Evolutionary conservation across 139 green algal species (phyloP).

Genomic region (Chlorella sp.): DNA sequence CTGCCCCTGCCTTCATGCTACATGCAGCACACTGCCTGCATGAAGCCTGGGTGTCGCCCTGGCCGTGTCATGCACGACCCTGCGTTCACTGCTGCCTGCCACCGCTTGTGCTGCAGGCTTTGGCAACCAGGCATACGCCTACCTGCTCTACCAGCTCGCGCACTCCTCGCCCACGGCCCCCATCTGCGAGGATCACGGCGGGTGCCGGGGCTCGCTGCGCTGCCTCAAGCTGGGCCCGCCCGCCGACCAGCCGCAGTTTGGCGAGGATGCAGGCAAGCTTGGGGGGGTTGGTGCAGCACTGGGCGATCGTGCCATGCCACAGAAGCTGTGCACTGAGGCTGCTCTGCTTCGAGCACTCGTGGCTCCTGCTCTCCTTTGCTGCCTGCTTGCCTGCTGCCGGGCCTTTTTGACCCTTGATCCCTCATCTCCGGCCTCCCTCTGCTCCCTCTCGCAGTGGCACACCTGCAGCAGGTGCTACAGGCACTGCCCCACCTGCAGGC

Average conservation of each 20-base stretch:
- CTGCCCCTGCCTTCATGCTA: neutral
- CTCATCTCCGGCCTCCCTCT: neutral
- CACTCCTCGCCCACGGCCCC: neutral
- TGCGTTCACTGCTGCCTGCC: neutral
- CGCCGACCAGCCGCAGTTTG: neutral
- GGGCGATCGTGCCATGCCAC: too few relatives aligned
- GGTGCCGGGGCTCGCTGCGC: neutral
- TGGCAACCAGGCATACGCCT: neutral
- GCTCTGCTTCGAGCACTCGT: neutral
- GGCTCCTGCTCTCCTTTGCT: neutral
- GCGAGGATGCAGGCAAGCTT: neutral
- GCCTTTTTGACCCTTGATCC: neutral
- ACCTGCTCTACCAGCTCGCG: conserved; percentile 8
- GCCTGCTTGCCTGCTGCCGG: neutral
- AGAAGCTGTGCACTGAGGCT: neutral
- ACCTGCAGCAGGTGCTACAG: neutral
- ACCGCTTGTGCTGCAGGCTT: neutral
- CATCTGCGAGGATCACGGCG: neutral
- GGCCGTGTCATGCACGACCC: too few relatives aligned
- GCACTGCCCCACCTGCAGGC: conserved; percentile 2
- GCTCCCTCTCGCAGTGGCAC: neutral
- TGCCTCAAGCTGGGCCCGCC: conserved; percentile 27
- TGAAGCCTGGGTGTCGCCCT: too few relatives aligned
- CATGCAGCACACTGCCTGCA: neutral
- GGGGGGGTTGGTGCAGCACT: neutral